Evolutionary conservation across 2,329 filamentous ascomycete genomes (phyloP).

Genomic region (Colletotrichum shisoi): DNA sequence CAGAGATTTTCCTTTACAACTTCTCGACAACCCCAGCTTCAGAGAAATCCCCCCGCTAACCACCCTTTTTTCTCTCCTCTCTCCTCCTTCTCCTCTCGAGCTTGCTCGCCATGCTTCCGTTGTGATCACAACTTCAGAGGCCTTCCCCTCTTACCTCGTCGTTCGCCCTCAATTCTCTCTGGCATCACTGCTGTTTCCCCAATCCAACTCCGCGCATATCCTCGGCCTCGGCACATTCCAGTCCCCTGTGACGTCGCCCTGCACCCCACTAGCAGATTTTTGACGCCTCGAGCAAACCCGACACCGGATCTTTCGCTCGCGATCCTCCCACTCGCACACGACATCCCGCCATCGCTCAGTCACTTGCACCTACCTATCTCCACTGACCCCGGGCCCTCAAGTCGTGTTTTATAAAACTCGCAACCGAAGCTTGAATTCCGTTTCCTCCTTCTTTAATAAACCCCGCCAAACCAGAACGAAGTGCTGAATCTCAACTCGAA

Average conservation of each 20-base stretch:
- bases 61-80: conserved; percentile 20
- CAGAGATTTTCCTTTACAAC: conserved; percentile 40
- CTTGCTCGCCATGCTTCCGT: conserved; percentile 37
- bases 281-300: conserved; percentile 38
- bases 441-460: neutral
- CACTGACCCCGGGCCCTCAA: neutral
- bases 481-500: neutral
- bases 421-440: neutral
- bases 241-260: conserved; percentile 37
- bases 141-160: conserved; percentile 24
- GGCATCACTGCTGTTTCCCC: conserved; percentile 12
- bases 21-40: conserved; percentile 40
- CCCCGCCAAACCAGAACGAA: neutral
- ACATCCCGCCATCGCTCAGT: conserved; percentile 17
- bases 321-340: conserved; percentile 35
- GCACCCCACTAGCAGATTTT: conserved; percentile 39
- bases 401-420: conserved; percentile 2
- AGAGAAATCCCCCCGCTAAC: conserved; percentile 25
- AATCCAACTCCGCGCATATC: conserved; percentile 26
- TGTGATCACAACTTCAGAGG: conserved; percentile 37
- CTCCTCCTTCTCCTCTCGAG: conserved; percentile 22
- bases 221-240: conserved; percentile 34
- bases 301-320: conserved; percentile 36
- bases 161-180: conserved; percentile 16
- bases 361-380: neutral